A percentile compares a stretch with the other conserved stretches of the same genome.
These are phyloP conservation scores for Aspergillus persii DNA, from an alignment of 2,329 filamentous ascomycete species.

Conservation along the genomic window DNA sequence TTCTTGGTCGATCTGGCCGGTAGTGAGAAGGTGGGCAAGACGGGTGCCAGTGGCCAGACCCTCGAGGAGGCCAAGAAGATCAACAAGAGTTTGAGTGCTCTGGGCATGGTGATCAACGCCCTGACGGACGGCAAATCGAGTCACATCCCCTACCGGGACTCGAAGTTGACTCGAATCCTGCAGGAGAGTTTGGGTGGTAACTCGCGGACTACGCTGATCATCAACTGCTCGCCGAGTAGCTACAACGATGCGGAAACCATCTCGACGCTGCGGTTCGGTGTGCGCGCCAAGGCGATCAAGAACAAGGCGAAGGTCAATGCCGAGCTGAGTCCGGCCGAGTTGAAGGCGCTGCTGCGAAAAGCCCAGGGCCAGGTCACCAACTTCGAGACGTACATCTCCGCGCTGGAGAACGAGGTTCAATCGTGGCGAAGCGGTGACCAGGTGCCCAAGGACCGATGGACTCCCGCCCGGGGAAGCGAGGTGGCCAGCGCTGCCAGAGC, in stretches of 20 bases:
- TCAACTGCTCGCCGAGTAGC: slow-evolving; percentile 98
- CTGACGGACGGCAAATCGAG: slow-evolving; percentile 96
- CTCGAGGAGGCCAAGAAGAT: slow-evolving; percentile 99
- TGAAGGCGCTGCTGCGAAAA: slow-evolving; percentile 90
- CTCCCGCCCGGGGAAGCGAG: slow-evolving; percentile 60
- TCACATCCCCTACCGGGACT: slow-evolving; percentile 95
- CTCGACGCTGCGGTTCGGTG: slow-evolving; percentile 89
- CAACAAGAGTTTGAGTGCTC: slow-evolving; percentile 97
- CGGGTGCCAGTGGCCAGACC: slow-evolving; percentile 93
- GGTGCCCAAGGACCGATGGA: slow-evolving; percentile 89
- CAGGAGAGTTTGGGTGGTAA: slow-evolving; percentile 98
- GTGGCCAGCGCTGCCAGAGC: slow-evolving; percentile 49
- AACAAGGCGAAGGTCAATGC: slow-evolving; percentile 99
- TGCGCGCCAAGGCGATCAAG: slow-evolving; percentile 97
- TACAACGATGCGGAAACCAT: slow-evolving; percentile 97
- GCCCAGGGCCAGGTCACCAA: slow-evolving; percentile 84
- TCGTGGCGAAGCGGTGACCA: slow-evolving; percentile 83
- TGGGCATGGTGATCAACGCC: slow-evolving; percentile 99
- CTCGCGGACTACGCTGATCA: slow-evolving; percentile 95
- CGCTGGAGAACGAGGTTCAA: slow-evolving; percentile 79
- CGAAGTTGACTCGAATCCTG: slow-evolving; percentile 92
- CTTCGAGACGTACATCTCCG: slow-evolving; percentile 82
- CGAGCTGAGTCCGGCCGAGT: slow-evolving; percentile 89
- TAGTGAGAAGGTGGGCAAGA: slow-evolving; percentile 98
- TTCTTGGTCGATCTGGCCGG: slow-evolving; percentile 98